Percentiles rank a stretch among this genome's conserved stretches.
Evolutionary conservation across 1,284 basidiomycete genomes (phyloP).

Genomic region (Tylopilus sp.): DNA sequence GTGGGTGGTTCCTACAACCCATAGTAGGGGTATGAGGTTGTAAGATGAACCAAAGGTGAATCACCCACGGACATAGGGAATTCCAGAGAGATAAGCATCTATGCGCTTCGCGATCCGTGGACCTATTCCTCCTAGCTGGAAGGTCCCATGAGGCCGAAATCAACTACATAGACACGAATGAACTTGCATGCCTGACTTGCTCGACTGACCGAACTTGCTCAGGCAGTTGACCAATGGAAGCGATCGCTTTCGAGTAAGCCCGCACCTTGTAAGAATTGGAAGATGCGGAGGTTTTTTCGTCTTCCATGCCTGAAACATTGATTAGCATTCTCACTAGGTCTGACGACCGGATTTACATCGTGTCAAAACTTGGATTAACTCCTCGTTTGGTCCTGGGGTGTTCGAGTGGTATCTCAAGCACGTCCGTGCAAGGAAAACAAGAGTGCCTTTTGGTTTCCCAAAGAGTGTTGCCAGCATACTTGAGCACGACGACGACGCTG

Average conservation of each 20-base stretch:
- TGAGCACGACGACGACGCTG: not conserved
- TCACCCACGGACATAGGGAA: conserved; percentile 37
- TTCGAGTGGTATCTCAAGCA: conserved; percentile 19
- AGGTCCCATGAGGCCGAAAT: conserved; percentile 8
- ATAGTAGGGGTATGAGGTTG: conserved; percentile 1
- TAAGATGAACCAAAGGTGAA: not conserved
- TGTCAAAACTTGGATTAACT: conserved; percentile 41
- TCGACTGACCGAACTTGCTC: conserved; percentile 41
- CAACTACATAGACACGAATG: not conserved
- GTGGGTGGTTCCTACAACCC: conserved; percentile 16
- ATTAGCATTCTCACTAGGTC: not conserved
- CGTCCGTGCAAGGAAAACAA: conserved; percentile 4
- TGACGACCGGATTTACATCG: conserved; percentile 33
- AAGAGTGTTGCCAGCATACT: conserved; percentile 21
- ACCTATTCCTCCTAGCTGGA: conserved; percentile 44
- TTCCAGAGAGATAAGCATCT: conserved; percentile 36
- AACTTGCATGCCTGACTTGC: conserved; percentile 35
- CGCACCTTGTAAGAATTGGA: conserved; percentile 47
- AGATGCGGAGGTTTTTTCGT: conserved; percentile 38
- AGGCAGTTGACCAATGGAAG: conserved; percentile 36
- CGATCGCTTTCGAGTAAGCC: conserved; percentile 48
- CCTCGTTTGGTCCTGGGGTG: conserved; percentile 36
- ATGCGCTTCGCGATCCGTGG: conserved; percentile 42
- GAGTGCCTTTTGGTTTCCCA: conserved; percentile 2
- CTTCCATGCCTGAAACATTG: conserved; percentile 37